Base-by-base conservation (phyloP, 257 asterid species). In the Jacaranda copaia region DNA sequence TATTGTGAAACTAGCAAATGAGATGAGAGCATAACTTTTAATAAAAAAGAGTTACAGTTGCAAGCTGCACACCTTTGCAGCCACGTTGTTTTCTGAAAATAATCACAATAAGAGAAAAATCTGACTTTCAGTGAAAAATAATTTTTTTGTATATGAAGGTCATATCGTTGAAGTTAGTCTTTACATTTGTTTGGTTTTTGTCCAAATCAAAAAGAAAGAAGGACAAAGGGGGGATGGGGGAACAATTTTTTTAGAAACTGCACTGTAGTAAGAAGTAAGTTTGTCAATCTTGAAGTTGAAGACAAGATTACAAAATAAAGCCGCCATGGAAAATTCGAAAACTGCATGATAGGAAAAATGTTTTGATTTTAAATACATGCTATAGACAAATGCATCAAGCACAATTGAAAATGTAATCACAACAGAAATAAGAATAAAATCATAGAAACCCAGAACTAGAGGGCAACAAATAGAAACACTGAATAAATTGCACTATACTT, bases 121-220 rank as follows among this genome's bases (percentile, higher is more conserved):
- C 19, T 4, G 20, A 53, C 7, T 11, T 35, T 36, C 39, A 36
- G 13, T 1, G 43, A 20, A 8, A 43, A 40, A 14, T 52, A 38
- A 66, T 18, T 42, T n/a, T 8, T 19, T 25, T 25, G 32, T 9
- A 70, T 46, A 15, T 14, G 32, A 56, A 74, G 53, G 72, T 62
- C 72, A n/a, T 63, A 64, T 53, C 5, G 46, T 39, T 70, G 38
- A 60, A 36, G 62, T 36, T 19, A 75, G 65, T 52, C 11, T 64
- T 38, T 25, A 59, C 46, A 52, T 38, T 51, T 18, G 19, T 49
- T 49, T 49, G 20, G 51, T 46, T 4, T 64, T 5, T 6, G 32
- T 25, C 32, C 32, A 25, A 25, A 25, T 0, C 52, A 36, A 51
- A 74, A 5, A 63, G 14, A 38, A 40, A 38, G 3, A 45, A 4